phyloP scores from a whole-genome alignment of 371 early-diverging fungal species.

The Astathelohania contejeani region DNA sequence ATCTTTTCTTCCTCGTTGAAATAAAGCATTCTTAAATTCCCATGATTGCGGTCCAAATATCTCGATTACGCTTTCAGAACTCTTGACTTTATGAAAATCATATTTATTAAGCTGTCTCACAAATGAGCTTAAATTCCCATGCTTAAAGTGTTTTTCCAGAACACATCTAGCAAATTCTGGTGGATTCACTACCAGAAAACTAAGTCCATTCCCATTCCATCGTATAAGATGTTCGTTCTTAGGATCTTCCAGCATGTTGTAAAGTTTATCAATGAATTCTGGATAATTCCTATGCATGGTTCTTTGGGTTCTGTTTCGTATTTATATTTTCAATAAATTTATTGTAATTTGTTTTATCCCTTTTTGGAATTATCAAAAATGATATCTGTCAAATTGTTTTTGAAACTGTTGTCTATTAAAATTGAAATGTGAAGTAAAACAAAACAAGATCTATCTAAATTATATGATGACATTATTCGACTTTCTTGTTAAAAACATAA shows the following conservation, averaged over 20 bases:
- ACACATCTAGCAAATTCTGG: conserved; percentile 42
- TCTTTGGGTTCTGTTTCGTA: too few relatives aligned
- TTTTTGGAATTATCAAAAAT: too few relatives aligned
- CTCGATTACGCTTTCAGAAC: conserved; percentile 18
- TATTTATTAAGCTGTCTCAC: conserved; percentile 52
- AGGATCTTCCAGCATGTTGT: conserved; percentile 44
- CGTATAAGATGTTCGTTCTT: conserved; percentile 32
- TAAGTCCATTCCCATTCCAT: conserved; percentile 36
- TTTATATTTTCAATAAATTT: too few relatives aligned
- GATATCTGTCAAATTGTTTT: too few relatives aligned
- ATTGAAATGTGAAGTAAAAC: too few relatives aligned
- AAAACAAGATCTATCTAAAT: too few relatives aligned
- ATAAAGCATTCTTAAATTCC: conserved; percentile 48
- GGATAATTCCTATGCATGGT: neutral
- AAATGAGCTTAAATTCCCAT: conserved; percentile 50
- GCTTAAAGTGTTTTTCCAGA: conserved; percentile 44
- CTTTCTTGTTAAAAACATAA: too few relatives aligned
- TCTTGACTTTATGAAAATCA: conserved; percentile 52
- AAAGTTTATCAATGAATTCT: conserved; percentile 50
- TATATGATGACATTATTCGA: too few relatives aligned
- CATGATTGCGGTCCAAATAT: conserved; percentile 34
- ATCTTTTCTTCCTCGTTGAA: conserved; percentile 37
- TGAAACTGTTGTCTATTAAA: too few relatives aligned
- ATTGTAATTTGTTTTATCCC: too few relatives aligned
- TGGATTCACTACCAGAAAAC: conserved; percentile 44